Base-by-base conservation (phyloP, 2,329 filamentous ascomycete genomes). In the Podosphaera xanthii region DNA sequence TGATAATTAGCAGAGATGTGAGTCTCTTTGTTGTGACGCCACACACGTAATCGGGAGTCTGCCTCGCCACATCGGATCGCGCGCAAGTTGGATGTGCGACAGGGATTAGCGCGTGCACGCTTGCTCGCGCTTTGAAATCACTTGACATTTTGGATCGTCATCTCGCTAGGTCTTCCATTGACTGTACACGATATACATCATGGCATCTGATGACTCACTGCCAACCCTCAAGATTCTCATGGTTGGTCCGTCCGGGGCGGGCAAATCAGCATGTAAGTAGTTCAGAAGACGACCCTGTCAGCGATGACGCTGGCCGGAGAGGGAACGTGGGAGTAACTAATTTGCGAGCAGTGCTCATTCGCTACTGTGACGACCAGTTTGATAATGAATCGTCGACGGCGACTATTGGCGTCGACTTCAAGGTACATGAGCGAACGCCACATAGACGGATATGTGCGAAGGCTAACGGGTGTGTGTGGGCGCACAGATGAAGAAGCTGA, bases 371-470 rank as follows among this genome's bases (percentile, higher is more conserved):
- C 62, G 75, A 79, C 65, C 75, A 78, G 63, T 80, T 78, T 63
- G 77, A 80, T 60, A 73, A 75, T 4, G 76, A 79, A 65, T 73
- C 72, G 42, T 74, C 75, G 3, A 74, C 76, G 5, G 76, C 77
- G 4, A 79, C 77, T 2, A 79, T 79, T 62, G 77, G 77, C 36
- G 76, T 79, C 61, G 77, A 80, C 64, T 79, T 77, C 68, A 77
- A 77, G 69, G 76, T 78, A 64, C 40, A 60, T 36, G n/a, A 31
- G 2, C n/a, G 56, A 14, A 42, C 22, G 22, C 22, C 22, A 22
- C 22, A 3, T 22, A 38, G 33, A 2, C 35, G 10, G 7, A 53
- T n/a, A 2, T 22, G n/a, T 30, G 2, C 46, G 22, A 58, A 22
- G 31, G 31, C 40, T 38, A 58, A 40, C 57, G 30, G 36, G 36